These are phyloP conservation scores for Kwoniella shandongensis DNA, from an alignment of 768 basidiomycete species.

Conservation along the genomic window DNA sequence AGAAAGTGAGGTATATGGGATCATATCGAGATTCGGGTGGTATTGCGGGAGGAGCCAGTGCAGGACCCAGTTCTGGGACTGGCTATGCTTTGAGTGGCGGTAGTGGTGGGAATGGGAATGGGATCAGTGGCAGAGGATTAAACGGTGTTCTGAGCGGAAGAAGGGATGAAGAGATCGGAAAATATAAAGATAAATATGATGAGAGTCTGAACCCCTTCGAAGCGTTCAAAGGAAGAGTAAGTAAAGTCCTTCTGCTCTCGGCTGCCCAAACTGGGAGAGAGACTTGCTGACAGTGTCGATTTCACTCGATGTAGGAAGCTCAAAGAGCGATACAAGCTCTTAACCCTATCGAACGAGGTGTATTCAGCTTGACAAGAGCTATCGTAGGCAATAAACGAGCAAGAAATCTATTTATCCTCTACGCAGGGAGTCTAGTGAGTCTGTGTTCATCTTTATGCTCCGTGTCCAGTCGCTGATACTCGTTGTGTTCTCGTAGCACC, in stretches of 20 bases:
- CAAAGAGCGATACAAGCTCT: constrained; percentile 87
- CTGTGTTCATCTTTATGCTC: neutral
- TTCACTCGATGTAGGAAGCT: constrained; percentile 67
- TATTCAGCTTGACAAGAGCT: constrained; percentile 77
- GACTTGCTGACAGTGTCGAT: neutral
- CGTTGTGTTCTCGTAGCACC: constrained; percentile 28
- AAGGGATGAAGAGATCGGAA: constrained; percentile 71
- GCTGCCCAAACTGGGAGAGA: neutral
- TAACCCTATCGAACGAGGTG: constrained; percentile 85
- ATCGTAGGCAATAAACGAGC: constrained; percentile 87
- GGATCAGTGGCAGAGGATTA: constrained; percentile 17
- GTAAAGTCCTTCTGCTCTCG: constrained; percentile 50
- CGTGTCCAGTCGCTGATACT: neutral
- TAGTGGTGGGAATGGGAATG: constrained; percentile 3
- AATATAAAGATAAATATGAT: constrained; percentile 88
- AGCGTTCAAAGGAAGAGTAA: constrained; percentile 87
- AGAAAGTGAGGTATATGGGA: constrained; percentile 98
- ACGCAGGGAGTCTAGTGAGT: constrained; percentile 59
- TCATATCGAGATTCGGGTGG: constrained; percentile 80
- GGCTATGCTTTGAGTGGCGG: constrained; percentile 16
- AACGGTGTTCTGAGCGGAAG: constrained; percentile 35
- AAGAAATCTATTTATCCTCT: constrained; percentile 83
- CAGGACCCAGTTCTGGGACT: constrained; percentile 18
- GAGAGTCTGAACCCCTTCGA: constrained; percentile 98
- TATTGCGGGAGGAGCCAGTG: constrained; percentile 51